Base-by-base conservation (phyloP, 345 rosid species). In the Eucalyptus cloeziana region DNA sequence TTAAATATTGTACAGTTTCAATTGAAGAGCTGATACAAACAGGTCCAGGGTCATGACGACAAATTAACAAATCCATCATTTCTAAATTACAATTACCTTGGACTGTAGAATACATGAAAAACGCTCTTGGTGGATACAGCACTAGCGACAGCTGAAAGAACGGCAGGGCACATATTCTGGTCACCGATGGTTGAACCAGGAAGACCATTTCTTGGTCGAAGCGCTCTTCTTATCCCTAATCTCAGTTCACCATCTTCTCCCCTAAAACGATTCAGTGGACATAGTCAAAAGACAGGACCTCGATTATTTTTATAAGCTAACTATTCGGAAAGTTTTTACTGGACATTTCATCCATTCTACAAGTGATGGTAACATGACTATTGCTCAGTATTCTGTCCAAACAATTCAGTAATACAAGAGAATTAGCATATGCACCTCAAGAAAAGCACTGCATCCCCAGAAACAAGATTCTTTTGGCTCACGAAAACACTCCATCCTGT, bases 401-500 rank as follows among this genome's bases (percentile, higher is more conserved):
- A 76, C 14, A 76, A 37, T 76, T 37, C 27, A 76, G 47, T 76
- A 37, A 76, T 40, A 76, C 47, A 6, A 76, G 45, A 22, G 60
- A 33, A 86, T 86, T 67, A 54, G 69, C 44, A 25, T 44, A 31
- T 47, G 86, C 94, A 97, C 99, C 99, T 95, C 86, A 97, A 92
- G 87, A 96, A 97, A 64, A 97, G 96, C 87, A 97, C 98, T 7
- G 99, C 97, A 91, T 97, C 99, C 56, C 99, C 99, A 45, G 96
- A 95, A 90, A 94, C 97, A 49, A 97, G 98, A 92, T 94, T 95
- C 94, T 96, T 97, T 92, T 96, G 97, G 92, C 95, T 95, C 90
- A 96, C 99, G 86, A 97, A 97, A 88, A 96, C 90, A 91, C 99
- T 97, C 99, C 99, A 97, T 80, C 99, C 99, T 11, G 99, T 96